Base-by-base conservation (phyloP, 352 stramenopile species). In the Pythium pyrilobum region DNA sequence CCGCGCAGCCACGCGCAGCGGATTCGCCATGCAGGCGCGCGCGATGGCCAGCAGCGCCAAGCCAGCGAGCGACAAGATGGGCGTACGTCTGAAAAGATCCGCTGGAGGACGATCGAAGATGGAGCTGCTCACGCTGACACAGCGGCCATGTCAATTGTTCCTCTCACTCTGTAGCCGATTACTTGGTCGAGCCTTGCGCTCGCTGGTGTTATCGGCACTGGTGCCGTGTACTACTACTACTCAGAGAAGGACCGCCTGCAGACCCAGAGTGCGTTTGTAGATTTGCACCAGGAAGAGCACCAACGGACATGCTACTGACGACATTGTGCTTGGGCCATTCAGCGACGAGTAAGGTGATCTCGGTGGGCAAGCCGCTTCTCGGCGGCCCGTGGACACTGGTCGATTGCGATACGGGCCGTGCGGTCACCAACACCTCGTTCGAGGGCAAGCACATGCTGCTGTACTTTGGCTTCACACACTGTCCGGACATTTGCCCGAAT, bases 401-500 rank as follows among this genome's bases (percentile, higher is more conserved):
- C 34, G 85, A 98, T 58, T 95, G 89, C 43, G 67, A 94, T 50
- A 85, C 80, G 25, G 77, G 88, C 52, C 69, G 60, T 18, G 84
- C 85, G 6, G 84, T 97, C 32, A 98, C 91, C 23, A 88, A 98
- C 64, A 87, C 83, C 32, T 85, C 85, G 59, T 98, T 89, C 64
- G 71, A 66, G 39, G 96, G 97, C 59, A 94, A 98, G 65, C 98
- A 96, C 77, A 86, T 92, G 52, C 76, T 99, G 36, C 73, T 99
- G 21, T 99, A 99, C 85, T 99, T 99, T 86, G 97, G 97, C 60
- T 99, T 99, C 79, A 98, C 96, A 53, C 91, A 98, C 62, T 99
- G 97, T 72, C 97, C 97, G 4, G 97, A 99, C 71, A 99, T 99
- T 68, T 99, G 97, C 62, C 97, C 97, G 13, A 98, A 97, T 27